Percentiles rank a stretch among this genome's conserved stretches.
phyloP scores from a whole-genome alignment of 805 yeast genomes.

The Clavispora santaluciae region DNA sequence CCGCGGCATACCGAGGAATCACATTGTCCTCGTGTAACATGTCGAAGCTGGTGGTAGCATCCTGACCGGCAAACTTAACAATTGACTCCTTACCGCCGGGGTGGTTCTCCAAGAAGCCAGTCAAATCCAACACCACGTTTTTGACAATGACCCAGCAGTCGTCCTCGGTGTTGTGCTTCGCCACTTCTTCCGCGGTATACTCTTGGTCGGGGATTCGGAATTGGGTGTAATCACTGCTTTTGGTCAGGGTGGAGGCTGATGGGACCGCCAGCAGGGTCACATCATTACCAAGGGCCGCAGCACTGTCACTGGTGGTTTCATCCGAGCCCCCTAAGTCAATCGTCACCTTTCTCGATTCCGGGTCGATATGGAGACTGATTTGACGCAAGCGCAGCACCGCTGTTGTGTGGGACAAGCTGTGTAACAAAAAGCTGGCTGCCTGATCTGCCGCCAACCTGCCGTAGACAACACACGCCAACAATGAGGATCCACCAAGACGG shows the following conservation, averaged over 20 bases:
- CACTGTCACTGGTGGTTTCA: too few relatives aligned
- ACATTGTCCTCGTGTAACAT: slow-evolving; percentile 57
- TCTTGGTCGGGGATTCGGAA: slow-evolving; percentile 46
- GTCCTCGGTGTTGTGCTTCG: slow-evolving; percentile 39
- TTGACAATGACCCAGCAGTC: slow-evolving; percentile 56
- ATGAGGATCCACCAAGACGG: slow-evolving; percentile 39
- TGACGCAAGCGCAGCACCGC: slow-evolving; percentile 13
- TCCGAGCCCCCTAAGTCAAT: slow-evolving; percentile 27
- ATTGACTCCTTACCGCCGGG: slow-evolving; percentile 64
- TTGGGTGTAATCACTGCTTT: slow-evolving; percentile 8
- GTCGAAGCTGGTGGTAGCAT: slow-evolving; percentile 46
- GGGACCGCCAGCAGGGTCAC: too few relatives aligned
- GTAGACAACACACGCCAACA: slow-evolving; percentile 42
- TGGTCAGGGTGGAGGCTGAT: neutral
- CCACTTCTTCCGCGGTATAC: slow-evolving; percentile 42
- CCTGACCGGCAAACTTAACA: slow-evolving; percentile 42
- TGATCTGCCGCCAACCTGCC: slow-evolving; percentile 42
- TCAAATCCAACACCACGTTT: slow-evolving; percentile 46
- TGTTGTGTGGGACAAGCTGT: slow-evolving; percentile 1
- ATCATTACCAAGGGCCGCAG: too few relatives aligned
- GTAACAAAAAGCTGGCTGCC: slow-evolving; percentile 28
- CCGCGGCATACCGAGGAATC: slow-evolving; percentile 43
- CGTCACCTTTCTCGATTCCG: slow-evolving; percentile 28
- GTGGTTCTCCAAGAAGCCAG: slow-evolving; percentile 41
- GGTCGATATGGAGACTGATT: slow-evolving; percentile 20